Evolutionary conservation across 1,139 yeast species (phyloP).

Genomic region (Taphrina wiesneri): DNA sequence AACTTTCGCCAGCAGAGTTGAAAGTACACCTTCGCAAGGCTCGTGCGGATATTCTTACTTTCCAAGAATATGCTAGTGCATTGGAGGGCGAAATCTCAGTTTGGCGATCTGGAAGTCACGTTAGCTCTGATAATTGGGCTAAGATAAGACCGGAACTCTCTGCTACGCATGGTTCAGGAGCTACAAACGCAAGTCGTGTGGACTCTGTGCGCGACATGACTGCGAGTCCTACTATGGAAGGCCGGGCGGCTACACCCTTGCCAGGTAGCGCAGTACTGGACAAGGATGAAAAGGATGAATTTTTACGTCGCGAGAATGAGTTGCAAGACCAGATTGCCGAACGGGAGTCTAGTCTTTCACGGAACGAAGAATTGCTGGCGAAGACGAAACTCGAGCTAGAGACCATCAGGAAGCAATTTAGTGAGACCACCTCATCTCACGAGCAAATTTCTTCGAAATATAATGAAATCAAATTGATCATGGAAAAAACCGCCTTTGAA

Average conservation of each 20-base stretch:
- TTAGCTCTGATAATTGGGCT: slow-evolving; percentile 47
- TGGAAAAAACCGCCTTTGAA: slow-evolving; percentile 44
- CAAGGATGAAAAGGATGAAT: slow-evolving; percentile 43
- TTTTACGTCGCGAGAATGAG: slow-evolving; percentile 45
- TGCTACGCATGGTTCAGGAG: slow-evolving; percentile 5
- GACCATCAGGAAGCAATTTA: slow-evolving; percentile 39
- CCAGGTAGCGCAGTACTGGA: slow-evolving; percentile 23
- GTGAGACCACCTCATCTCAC: slow-evolving; percentile 41
- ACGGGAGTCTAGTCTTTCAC: slow-evolving; percentile 43
- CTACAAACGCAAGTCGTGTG: slow-evolving; percentile 20
- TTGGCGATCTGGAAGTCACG: slow-evolving; percentile 54
- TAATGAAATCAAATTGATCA: slow-evolving; percentile 40
- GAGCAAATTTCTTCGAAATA: slow-evolving; percentile 34
- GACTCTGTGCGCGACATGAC: slow-evolving; percentile 21
- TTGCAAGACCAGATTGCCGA: slow-evolving; percentile 46
- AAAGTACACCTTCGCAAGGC: slow-evolving; percentile 55
- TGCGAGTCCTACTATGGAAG: not conserved
- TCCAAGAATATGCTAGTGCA: slow-evolving; percentile 51
- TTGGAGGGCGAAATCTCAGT: slow-evolving; percentile 56
- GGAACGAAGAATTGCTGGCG: slow-evolving; percentile 38
- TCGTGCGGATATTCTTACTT: slow-evolving; percentile 53
- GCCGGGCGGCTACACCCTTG: slow-evolving; percentile 35
- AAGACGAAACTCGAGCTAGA: slow-evolving; percentile 36
- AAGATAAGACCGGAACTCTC: slow-evolving; percentile 36
- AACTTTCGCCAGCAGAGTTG: slow-evolving; percentile 60